phyloP scores from a whole-genome alignment of 2,329 filamentous ascomycete genomes.

The Epichloe baconii region DNA sequence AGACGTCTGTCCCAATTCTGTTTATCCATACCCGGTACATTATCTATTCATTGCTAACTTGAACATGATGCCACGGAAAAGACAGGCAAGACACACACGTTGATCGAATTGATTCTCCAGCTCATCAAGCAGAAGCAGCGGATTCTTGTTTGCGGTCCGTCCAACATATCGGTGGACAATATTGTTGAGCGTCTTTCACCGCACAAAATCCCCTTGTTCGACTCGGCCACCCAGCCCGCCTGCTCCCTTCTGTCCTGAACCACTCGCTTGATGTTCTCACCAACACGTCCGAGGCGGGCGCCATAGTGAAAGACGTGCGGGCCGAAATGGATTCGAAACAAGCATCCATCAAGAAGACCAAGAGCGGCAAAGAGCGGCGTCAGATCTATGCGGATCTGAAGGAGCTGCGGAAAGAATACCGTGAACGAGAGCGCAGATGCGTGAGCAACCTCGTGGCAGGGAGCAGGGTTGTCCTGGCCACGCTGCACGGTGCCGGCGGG shows the following conservation, averaged over 20 bases:
- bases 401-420: slow-evolving; percentile 76
- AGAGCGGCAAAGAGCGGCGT: slow-evolving; percentile 63
- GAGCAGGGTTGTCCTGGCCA: slow-evolving; percentile 83
- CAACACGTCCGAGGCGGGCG: slow-evolving; percentile 76
- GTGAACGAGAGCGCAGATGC: slow-evolving; percentile 71
- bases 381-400: slow-evolving; percentile 77
- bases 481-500: slow-evolving; percentile 82
- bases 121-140: slow-evolving; percentile 60
- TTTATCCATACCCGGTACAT: background rate
- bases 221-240: slow-evolving; percentile 80
- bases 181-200: slow-evolving; percentile 84
- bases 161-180: slow-evolving; percentile 96
- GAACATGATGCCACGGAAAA: background rate
- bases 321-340: slow-evolving; percentile 90
- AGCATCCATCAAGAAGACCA: slow-evolving; percentile 75
- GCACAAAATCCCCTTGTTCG: slow-evolving; percentile 75
- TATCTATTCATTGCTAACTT: background rate
- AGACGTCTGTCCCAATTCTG: background rate
- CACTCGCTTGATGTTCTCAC: slow-evolving; percentile 89
- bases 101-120: slow-evolving; percentile 93
- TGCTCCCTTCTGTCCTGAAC: slow-evolving; percentile 75
- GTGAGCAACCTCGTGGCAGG: slow-evolving; percentile 60
- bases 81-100: slow-evolving; percentile 92
- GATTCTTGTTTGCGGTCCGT: slow-evolving; percentile 87
- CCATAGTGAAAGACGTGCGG: slow-evolving; percentile 79